Conservation (phyloP, 2,329 filamentous ascomycete species). For the Tolypocladium amazonense region DNA sequence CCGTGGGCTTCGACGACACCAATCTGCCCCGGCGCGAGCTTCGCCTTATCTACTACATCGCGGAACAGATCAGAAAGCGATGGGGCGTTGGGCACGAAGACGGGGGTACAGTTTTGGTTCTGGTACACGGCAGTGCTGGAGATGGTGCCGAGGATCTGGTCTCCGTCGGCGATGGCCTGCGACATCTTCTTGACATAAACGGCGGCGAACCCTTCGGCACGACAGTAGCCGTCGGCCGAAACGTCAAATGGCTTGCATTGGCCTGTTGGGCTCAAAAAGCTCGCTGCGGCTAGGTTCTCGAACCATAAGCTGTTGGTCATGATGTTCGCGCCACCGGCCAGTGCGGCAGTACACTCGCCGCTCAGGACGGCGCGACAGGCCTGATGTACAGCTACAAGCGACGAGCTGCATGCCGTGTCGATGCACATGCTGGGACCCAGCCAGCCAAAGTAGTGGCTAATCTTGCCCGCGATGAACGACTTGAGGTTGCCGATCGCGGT, state of each 20-base stretch:
- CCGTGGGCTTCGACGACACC: neutral
- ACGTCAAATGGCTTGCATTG: neutral
- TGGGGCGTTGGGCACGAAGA: neutral
- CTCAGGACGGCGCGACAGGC: neutral
- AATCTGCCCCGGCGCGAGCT: neutral
- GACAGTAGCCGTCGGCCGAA: neutral
- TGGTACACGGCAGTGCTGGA: neutral
- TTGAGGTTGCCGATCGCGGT: neutral
- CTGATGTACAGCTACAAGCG: neutral
- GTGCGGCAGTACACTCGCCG: neutral
- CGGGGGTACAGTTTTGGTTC: neutral
- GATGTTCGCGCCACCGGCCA: neutral
- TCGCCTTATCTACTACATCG: neutral
- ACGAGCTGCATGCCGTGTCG: neutral
- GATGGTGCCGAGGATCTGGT: neutral
- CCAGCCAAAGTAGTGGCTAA: neutral
- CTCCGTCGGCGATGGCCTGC: neutral
- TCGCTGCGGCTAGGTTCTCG: neutral
- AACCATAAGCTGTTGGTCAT: neutral
- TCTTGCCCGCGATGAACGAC: neutral
- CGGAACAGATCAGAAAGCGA: neutral
- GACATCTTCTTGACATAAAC: neutral
- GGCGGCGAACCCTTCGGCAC: neutral
- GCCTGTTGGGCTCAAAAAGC: neutral
- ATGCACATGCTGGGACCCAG: neutral